These are phyloP conservation scores for Malassezia slooffiae DNA, from an alignment of 1,284 basidiomycete genomes.

Conservation along the genomic window DNA sequence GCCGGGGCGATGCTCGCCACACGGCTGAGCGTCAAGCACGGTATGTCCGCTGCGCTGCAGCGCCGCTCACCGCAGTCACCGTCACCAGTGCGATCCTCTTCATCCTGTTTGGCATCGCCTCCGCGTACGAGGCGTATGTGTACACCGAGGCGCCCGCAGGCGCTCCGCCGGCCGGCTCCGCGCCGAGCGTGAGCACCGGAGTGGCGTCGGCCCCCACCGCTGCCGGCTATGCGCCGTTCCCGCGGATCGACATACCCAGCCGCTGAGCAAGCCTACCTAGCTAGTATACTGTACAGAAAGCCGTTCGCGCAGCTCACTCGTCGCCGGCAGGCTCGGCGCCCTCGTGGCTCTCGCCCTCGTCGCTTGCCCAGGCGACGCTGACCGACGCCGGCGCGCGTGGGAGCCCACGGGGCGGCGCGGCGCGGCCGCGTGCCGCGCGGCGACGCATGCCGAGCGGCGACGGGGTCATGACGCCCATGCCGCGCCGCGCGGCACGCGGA, in stretches of 20 bases:
- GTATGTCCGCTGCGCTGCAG: conserved; percentile 54
- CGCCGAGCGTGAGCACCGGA: too few species aligned
- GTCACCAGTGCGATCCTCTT: conserved; percentile 71
- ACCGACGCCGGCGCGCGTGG: too few species aligned
- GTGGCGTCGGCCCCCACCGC: too few species aligned
- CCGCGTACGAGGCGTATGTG: conserved; percentile 51
- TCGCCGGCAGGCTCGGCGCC: too few species aligned
- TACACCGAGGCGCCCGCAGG: neutral
- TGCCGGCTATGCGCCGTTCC: too few species aligned
- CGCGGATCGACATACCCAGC: too few species aligned
- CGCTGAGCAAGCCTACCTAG: too few species aligned
- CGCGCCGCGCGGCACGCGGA: conserved; percentile 2
- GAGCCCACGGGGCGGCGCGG: too few species aligned
- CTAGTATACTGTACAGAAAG: too few species aligned
- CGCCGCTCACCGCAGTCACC: conserved; percentile 59
- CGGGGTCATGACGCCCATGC: neutral
- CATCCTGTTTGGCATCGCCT: conserved; percentile 59
- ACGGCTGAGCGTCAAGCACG: conserved; percentile 86
- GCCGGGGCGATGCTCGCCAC: conserved; percentile 50
- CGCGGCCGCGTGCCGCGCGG: neutral
- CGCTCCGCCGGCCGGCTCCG: neutral
- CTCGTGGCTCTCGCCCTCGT: too few species aligned
- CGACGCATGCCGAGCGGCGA: conserved; percentile 2
- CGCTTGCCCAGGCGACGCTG: too few species aligned
- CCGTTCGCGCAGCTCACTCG: too few species aligned